Evolutionary conservation across 805 yeast species (phyloP).

Genomic region (Yarrowia divulgata): DNA sequence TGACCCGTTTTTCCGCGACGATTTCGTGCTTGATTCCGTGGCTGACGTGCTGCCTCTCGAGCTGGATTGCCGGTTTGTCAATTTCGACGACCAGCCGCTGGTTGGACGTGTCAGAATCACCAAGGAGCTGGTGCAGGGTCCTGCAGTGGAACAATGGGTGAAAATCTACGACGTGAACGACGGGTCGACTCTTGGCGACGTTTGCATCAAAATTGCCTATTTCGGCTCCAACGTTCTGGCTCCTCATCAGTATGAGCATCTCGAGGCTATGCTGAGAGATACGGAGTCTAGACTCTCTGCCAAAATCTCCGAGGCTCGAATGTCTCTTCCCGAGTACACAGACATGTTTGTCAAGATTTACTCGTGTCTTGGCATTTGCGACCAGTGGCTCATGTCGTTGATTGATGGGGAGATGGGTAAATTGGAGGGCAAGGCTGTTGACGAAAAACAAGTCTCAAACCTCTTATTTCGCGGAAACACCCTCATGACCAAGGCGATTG

Average conservation of each 20-base stretch:
- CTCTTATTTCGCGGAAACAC: constrained; percentile 86
- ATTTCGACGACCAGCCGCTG: constrained; percentile 28
- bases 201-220: constrained; percentile 46
- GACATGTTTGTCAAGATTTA: constrained; percentile 70
- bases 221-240: constrained; percentile 54
- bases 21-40: constrained; percentile 22
- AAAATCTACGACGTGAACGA: constrained; percentile 44
- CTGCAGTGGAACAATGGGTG: constrained; percentile 34
- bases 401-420: constrained; percentile 67
- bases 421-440: constrained; percentile 27
- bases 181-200: constrained; percentile 60
- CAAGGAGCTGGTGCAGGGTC: constrained; percentile 23
- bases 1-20: constrained; percentile 35
- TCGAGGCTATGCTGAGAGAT: constrained; percentile 64
- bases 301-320: constrained; percentile 16
- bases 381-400: constrained; percentile 74
- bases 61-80: constrained; percentile 28
- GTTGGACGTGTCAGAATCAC: constrained; percentile 23
- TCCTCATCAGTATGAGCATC: constrained; percentile 62
- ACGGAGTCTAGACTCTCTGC: neutral
- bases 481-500: constrained; percentile 80
- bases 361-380: constrained; percentile 71
- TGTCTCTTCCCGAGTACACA: constrained; percentile 43
- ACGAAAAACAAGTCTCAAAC: constrained; percentile 15
- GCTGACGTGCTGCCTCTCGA: constrained; percentile 16